Percentiles rank a stretch among this genome's conserved stretches.
phyloP scores from a whole-genome alignment of 257 asterid species.

The Sherardia arvensis region DNA sequence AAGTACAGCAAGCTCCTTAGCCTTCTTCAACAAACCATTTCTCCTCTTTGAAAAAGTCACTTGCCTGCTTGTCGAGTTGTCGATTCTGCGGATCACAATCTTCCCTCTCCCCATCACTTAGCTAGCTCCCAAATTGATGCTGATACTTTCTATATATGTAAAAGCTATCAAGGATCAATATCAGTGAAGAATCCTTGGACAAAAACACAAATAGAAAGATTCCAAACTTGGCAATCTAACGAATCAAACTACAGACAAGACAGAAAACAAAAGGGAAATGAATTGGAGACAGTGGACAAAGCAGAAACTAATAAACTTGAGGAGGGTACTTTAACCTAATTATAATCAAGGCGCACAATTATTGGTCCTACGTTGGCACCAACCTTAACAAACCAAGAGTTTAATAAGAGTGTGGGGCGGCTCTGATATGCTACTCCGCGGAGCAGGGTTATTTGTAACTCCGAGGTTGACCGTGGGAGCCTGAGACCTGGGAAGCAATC shows the following conservation, averaged over 20 bases:
- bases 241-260: not conserved
- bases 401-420: too few species aligned
- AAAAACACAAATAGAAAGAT: slow-evolving; percentile 5
- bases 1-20: slow-evolving; percentile 50
- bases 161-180: too few species aligned
- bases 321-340: not conserved
- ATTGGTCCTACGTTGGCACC: not conserved
- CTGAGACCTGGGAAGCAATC: not conserved
- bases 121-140: not conserved
- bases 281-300: too few species aligned
- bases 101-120: slow-evolving; percentile 60
- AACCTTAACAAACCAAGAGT: not conserved
- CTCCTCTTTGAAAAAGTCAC: slow-evolving; percentile 70
- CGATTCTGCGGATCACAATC: slow-evolving; percentile 50
- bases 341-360: not conserved
- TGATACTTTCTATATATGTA: not conserved
- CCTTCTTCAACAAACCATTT: slow-evolving; percentile 58
- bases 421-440: not conserved
- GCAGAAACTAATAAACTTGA: not conserved
- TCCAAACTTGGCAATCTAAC: not conserved
- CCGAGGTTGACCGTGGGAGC: not conserved
- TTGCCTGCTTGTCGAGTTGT: slow-evolving; percentile 54
- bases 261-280: not conserved
- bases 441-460: not conserved
- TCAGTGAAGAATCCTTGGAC: not conserved